Base-by-base conservation (phyloP, 768 basidiomycete species). In the Mycena belliarum region DNA sequence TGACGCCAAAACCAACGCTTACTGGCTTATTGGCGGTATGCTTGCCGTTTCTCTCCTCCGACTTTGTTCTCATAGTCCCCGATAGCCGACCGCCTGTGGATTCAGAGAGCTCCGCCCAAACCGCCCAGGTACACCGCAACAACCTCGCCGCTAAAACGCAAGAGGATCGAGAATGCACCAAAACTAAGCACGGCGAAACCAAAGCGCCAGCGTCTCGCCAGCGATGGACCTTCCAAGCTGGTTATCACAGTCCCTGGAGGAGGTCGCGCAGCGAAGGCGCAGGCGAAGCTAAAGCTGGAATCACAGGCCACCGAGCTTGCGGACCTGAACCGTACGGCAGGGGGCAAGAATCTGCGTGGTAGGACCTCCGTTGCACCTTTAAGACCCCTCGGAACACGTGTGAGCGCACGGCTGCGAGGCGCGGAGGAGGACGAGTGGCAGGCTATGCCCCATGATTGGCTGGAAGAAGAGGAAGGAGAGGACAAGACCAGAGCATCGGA, bases 11-110 rank as follows among this genome's bases (percentile, higher is more conserved):
- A 76, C 75, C 8, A 92, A 93, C 68, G 86, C 88, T 0, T 94
- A 93, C 67, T 93, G 91, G 91, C 71, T 93, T 23, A 89, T 95
- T 61, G 92, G 93, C 41, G 80, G 89, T 89, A 72, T 35, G 81
- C 75, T 33, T 20, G 9, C 32, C 47, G 41, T n/a, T 48, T 44
- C 33, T 15, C 48, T 32, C 8, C 42, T 46, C 11, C 25, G 23
- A 25, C 49, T 24, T 53, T 26, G 41, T 51, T 46, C 28, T 61
- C 56, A 51, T 41, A 48, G 16, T 54, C 52, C 42, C 29, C 16
- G 25, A 6, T 28, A 91, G 91, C 83, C 52, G 87, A 93, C 66
- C 87, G 93, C 23, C 77, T 95, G 23, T 95, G 93, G 93, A 83
- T 93, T 42, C 92, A 94, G 68, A 87, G 89, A n/a, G 74, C 77